phyloP scores from a whole-genome alignment of 768 basidiomycete genomes.

The Macrolepiota dolichaula region DNA sequence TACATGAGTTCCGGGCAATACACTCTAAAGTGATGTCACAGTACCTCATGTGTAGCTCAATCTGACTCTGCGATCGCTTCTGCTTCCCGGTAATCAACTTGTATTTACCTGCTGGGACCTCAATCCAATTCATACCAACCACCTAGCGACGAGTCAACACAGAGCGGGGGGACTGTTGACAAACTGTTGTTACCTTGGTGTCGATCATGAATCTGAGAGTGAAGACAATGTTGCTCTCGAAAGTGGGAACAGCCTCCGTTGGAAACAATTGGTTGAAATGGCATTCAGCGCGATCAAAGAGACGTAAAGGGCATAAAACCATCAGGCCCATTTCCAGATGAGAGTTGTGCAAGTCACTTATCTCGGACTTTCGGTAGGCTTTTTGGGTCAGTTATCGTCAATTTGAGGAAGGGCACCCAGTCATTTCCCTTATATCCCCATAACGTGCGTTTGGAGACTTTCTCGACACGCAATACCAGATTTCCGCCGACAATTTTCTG shows the following conservation, averaged over 20 bases:
- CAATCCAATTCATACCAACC: conserved; percentile 99
- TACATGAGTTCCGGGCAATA: neutral
- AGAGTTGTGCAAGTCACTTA: conserved; percentile 42
- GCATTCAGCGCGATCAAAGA: conserved; percentile 76
- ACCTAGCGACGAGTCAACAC: conserved; percentile 45
- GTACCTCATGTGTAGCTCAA: conserved; percentile 80
- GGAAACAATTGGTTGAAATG: conserved; percentile 57
- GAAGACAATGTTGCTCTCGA: conserved; percentile 92
- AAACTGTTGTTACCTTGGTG: conserved; percentile 56
- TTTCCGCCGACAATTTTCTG: conserved; percentile 1
- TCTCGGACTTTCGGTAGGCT: conserved; percentile 88
- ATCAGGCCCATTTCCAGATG: conserved; percentile 13
- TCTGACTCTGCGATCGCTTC: conserved; percentile 81
- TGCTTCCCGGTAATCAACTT: conserved; percentile 49
- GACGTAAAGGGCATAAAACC: conserved; percentile 34
- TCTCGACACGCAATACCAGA: conserved; percentile 44
- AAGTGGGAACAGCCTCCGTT: conserved; percentile 58
- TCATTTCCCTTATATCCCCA: conserved; percentile 91
- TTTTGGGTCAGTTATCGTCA: conserved; percentile 71
- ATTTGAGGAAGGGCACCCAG: conserved; percentile 76
- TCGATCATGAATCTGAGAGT: conserved; percentile 97
- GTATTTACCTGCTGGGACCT: conserved; percentile 84
- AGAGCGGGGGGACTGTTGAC: neutral
- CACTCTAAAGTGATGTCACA: conserved; percentile 12
- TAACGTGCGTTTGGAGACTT: conserved; percentile 65